These are phyloP conservation scores for Vanilla planifolia DNA, from an alignment of 106 monocot species.

Conservation along the genomic window DNA sequence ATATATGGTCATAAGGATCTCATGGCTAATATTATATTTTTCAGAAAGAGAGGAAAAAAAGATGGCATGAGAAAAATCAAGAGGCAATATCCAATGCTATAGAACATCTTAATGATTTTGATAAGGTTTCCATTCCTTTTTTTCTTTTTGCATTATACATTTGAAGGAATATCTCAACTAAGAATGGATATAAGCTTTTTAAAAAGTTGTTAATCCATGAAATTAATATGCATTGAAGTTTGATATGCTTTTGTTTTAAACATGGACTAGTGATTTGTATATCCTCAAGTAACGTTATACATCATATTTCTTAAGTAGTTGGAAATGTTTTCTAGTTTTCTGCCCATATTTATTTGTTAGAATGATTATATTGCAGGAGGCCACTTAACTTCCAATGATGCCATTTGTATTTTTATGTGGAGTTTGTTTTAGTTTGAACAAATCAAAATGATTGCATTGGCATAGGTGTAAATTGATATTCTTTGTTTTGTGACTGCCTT, in stretches of 20 bases:
- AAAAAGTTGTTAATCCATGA: background rate
- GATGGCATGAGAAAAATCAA: conserved; percentile 90
- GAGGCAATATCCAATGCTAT: conserved; percentile 83
- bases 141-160: background rate
- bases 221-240: background rate
- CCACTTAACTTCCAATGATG: too few species aligned
- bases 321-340: background rate
- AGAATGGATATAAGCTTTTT: background rate
- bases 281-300: background rate
- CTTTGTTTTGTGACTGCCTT: too few species aligned
- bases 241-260: background rate
- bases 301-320: background rate
- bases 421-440: too few species aligned
- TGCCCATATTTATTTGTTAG: too few species aligned
- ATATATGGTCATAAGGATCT: background rate
- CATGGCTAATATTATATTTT: conserved; percentile 8
- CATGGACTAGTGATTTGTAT: background rate
- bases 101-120: conserved; percentile 78
- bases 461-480: too few species aligned
- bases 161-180: background rate
- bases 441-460: too few species aligned
- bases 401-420: too few species aligned
- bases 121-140: conserved; percentile 42
- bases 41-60: conserved; percentile 93
- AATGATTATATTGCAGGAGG: too few species aligned